Base-by-base conservation (phyloP, 108 stramenopile genomes). In the Pseudonitzschia pungens region DNA sequence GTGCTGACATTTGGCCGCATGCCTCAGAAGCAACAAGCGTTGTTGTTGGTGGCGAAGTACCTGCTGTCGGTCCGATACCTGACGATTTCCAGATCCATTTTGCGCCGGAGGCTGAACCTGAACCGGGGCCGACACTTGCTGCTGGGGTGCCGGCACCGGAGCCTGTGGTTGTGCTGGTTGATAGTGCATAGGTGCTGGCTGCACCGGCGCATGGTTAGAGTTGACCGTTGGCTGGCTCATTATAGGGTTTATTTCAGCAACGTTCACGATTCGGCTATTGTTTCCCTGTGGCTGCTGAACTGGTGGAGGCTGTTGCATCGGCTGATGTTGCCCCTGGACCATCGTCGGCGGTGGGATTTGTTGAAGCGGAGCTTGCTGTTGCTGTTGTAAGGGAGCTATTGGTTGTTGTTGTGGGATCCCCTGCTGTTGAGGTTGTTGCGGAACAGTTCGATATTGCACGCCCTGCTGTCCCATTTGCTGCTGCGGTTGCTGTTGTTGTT, bases 1-100 rank as follows among this genome's bases (percentile, higher is more conserved):
- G 58, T 97, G 95, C 29, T 94, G 95, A 73, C 99, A 99, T 77
- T 99, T 99, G 27, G 98, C 97, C 21, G 98, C 98, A 87, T 99
- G 99, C 9, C 99, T 92, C 42, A 99, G 74, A 41, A 98, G 83
- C 21, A 99, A 74, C 33, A 99, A 81, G 41, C 98, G 95, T 83
- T 99, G 99, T 83, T 98, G 98, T 87, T 99, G 98, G 83, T 99
- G 99, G 26, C 96, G 92, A 42, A 99, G 80, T 16, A 98, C 97
- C 67, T 97, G 96, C 77, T 97, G 91, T 41, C 92, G 85, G 83
- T 98, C 91, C 43, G 95, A 91, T 36, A 83, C 71, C 62, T 83
- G 87, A 50, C 83, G 71, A 41, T 56, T 65, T 21, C 65, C 70
- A 45, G 27, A 14, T 42, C 77, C 75, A 73, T 74, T 78, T 58